Evolutionary conservation across 768 basidiomycete genomes (phyloP), one percentile per base, ranked within the genome.

Genomic region (Steccherinum ochraceum): DNA sequence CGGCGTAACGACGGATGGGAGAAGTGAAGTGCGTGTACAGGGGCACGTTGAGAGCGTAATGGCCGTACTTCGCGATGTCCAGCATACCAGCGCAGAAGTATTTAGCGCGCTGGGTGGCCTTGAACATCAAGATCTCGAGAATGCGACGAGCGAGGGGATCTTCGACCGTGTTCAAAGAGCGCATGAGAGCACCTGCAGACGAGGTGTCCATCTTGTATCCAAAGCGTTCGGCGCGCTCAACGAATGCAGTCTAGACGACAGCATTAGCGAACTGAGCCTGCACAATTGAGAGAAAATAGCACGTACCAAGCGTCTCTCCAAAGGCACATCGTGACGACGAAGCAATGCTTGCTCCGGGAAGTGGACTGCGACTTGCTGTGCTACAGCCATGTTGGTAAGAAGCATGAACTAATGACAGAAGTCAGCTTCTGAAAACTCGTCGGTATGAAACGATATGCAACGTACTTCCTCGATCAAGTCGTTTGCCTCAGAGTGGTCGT

Each of bases 41-140:
- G 16, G 96, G 93, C 4, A 81, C 73, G 57, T 84, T 95, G 57
- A 98, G 73, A 0, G 94, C 85, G 65, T 91, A 98, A 68, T 99
- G 96, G 24, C 81, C 72, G 63, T 98, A 99, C 72, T 97, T 97
- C 40, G 93, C 92, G 61, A 99, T 99, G 68, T 99, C 96, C 59
- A 99, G 75, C 95, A 97, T 97, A 56, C 96, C 96, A 21, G 93
- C 81, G 64, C 96, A 99, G 83, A 98, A 98, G 70, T 99, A 99
- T 68, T 93, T 94, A 58, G 96, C 92, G 47, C 86, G 80, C 53
- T 92, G 88, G 54, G 93, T 97, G n/a, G 93, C 86, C 69, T 96
- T 96, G 66, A 80, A 83, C 13, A 84, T 83, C 40, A 97, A 74
- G 26, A 96, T 64, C 66, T 93, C 84, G 10, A 99, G 72, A n/a